Percentiles rank a stretch among this genome's conserved stretches.
Conservation (phyloP, 495 filamentous ascomycete genomes). For the Lepraria neglecta region DNA sequence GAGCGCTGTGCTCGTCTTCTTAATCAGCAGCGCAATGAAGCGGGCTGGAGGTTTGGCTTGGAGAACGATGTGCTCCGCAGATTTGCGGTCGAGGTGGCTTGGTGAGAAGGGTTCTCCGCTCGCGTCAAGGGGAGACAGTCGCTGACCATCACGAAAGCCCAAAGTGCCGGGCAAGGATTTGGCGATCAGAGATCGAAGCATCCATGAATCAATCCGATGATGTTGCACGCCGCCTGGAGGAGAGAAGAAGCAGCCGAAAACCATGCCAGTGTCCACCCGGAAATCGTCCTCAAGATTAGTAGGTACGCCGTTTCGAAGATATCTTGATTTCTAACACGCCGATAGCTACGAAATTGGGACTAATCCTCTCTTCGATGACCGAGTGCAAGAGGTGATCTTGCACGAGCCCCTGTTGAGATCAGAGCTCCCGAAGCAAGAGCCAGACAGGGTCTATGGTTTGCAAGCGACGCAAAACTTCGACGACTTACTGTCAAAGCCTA, state of each 20-base stretch:
- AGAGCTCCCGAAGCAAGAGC: conserved; percentile 5
- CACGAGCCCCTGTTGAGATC: background rate
- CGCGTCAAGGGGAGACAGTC: background rate
- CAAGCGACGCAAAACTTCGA: conserved; percentile 21
- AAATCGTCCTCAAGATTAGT: background rate
- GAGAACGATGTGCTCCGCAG: background rate
- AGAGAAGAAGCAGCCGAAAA: background rate
- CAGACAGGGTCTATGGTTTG: conserved; percentile 24
- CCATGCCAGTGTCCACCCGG: background rate
- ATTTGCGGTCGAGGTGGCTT: background rate
- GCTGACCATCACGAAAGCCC: background rate
- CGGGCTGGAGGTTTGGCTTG: background rate
- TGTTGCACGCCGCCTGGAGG: background rate
- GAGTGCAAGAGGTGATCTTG: background rate
- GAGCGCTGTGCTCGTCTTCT: background rate
- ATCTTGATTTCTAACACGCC: background rate
- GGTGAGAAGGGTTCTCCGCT: background rate
- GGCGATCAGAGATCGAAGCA: background rate
- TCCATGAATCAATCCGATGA: background rate
- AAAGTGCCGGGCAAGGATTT: background rate
- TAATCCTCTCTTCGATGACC: background rate
- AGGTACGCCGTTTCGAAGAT: background rate
- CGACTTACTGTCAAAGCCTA: conserved; percentile 11
- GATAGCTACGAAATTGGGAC: background rate
- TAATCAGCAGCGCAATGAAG: background rate